Evolutionary conservation across 2,329 filamentous ascomycete genomes (phyloP), one percentile per base, ranked within the genome.

Genomic region (Beauveria varroae): DNA sequence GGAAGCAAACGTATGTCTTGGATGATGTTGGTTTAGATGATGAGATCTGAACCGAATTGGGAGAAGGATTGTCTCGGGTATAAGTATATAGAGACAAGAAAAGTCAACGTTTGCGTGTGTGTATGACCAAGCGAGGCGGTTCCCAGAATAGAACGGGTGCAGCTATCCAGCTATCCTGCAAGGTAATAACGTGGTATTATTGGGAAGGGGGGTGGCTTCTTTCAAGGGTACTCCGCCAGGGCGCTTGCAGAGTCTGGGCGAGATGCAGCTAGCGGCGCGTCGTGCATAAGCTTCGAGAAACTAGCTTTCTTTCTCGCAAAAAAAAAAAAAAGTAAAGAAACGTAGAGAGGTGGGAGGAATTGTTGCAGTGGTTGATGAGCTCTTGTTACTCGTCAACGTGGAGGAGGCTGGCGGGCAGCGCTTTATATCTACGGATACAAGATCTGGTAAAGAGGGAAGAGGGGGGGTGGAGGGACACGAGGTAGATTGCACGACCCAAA

Each of bases 201-300:
- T 55, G 52, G 44, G 20, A n/a, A 22, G 24, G 7, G 54, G 28
- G 2, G 50, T 52, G 51, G 9, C 14, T 41, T 22, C 41, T 22
- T 10, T n/a, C 30, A 40, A 40, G 55, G 28, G 41, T 43, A 49
- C 49, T 60, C 57, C 50, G 58, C 41, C 40, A 34, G 41, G 58
- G 58, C 58, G 58, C 58, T 60, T 60, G 58, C 55, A 56, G 54
- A 57, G 46, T 58, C 30, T 50, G 55, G 55, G 44, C 44, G n/a
- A n/a, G 24, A 28, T 43, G 47, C 47, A 37, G 46, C 46, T 41
- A 58, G 55, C 28, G 55, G n/a, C 20, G 54, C 41, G 55, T 41
- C 43, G 55, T 50, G 44, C 34, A 57, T 50, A 57, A 57, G 55
- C 34, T 34, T 28, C 7, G 14, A 7, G 10, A 37, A 18, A 22